A percentile compares a stretch with the other conserved stretches of the same genome.
Evolutionary conservation across 345 rosid species (phyloP).

Genomic region (Eucalyptus fibrosa): DNA sequence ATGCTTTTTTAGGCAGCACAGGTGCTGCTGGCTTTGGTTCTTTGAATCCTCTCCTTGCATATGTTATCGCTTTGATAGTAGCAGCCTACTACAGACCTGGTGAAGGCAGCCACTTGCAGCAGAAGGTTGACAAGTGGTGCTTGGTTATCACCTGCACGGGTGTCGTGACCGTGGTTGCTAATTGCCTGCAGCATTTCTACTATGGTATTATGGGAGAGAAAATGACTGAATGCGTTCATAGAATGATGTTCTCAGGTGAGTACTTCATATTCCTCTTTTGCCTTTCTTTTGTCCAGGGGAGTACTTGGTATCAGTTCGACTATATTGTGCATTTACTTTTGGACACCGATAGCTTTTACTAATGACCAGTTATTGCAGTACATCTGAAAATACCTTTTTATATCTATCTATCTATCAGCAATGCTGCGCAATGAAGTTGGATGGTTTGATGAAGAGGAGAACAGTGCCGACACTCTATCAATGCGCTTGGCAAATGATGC

Average conservation of each 20-base stretch:
- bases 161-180: slow-evolving; percentile 84
- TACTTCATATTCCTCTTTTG: background rate
- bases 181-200: slow-evolving; percentile 93
- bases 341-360: background rate
- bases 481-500: slow-evolving; percentile 99
- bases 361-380: background rate
- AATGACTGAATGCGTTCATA: slow-evolving; percentile 85
- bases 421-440: slow-evolving; percentile 98
- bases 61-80: slow-evolving; percentile 75
- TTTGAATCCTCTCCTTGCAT: slow-evolving; percentile 93
- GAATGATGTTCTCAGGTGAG: slow-evolving; percentile 99
- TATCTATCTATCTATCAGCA: slow-evolving; percentile 22
- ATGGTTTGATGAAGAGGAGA: slow-evolving; percentile 98
- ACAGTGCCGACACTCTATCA: slow-evolving; percentile 87
- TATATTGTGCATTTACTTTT: background rate
- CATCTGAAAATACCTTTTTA: background rate
- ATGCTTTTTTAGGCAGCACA: slow-evolving; percentile 85
- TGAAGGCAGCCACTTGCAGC: slow-evolving; percentile 28
- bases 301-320: background rate
- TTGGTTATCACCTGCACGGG: slow-evolving; percentile 96
- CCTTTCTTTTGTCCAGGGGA: background rate
- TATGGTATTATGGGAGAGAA: slow-evolving; percentile 99
- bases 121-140: slow-evolving; percentile 92
- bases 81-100: slow-evolving; percentile 47
- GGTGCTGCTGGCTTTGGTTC: slow-evolving; percentile 99